Conservation (phyloP, 192 early-diverging fungal species). For the Linnemannia exigua region DNA sequence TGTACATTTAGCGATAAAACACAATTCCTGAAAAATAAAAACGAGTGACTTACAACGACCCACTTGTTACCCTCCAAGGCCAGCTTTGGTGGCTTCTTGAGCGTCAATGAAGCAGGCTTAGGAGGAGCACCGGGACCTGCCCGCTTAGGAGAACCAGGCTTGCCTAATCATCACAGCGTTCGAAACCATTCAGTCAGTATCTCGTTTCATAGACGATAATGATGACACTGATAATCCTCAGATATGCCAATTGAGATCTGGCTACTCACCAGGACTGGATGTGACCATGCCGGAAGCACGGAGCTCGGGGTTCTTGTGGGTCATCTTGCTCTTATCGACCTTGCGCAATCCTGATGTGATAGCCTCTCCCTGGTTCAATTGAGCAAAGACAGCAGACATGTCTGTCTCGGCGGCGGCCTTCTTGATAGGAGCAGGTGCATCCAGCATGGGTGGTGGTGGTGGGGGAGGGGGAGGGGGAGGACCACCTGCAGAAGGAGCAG, state of each 20-base stretch:
- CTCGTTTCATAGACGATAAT: background rate
- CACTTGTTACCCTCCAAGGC: constrained; percentile 93
- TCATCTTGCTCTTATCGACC: constrained; percentile 97
- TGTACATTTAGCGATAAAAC: background rate
- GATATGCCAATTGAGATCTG: no score
- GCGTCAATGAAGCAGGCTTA: constrained; percentile 66
- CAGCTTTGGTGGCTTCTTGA: constrained; percentile 84
- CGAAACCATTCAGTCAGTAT: background rate
- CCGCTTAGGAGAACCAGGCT: constrained; percentile 55
- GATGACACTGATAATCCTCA: no score
- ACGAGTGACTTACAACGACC: constrained; percentile 69
- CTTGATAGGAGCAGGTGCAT: constrained; percentile 10
- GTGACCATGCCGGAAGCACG: constrained; percentile 76
- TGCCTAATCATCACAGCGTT: constrained; percentile 14
- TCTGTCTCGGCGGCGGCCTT: constrained; percentile 54
- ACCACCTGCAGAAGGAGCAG: constrained; percentile 61
- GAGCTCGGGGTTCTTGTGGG: constrained; percentile 97
- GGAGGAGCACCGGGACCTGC: constrained; percentile 68
- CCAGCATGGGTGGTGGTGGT: constrained; percentile 60
- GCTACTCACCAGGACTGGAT: constrained; percentile 19
- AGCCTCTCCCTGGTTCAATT: constrained; percentile 84
- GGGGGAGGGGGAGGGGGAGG: constrained; percentile 75
- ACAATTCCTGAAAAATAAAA: background rate
- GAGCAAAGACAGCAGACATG: constrained; percentile 82
- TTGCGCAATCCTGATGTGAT: constrained; percentile 89